Conservation (phyloP, 345 rosid genomes). For the Tarenaya hassleriana region DNA sequence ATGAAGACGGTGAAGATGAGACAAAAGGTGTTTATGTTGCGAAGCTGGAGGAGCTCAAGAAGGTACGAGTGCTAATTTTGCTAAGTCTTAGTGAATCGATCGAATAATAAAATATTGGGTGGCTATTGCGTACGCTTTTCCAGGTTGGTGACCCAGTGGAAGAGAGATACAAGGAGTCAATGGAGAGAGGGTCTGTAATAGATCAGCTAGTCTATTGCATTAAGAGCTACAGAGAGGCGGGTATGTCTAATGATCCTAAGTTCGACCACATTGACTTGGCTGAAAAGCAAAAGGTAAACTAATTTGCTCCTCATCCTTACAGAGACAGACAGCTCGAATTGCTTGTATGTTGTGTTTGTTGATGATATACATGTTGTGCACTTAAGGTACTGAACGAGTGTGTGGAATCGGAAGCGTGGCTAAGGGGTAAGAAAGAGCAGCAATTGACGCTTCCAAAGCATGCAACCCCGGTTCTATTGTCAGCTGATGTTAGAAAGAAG, state of each 20-base stretch:
- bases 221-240: constrained; percentile 70
- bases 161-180: constrained; percentile 51
- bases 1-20: constrained; percentile 99
- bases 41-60: constrained; percentile 91
- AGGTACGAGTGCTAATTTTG: constrained; percentile 48
- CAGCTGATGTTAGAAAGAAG: constrained; percentile 67
- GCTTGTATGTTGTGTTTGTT: too few relatives aligned
- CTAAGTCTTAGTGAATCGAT: too few relatives aligned
- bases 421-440: constrained; percentile 63
- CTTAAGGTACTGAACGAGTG: constrained; percentile 64
- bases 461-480: constrained; percentile 54
- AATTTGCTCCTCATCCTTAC: too few relatives aligned
- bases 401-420: constrained; percentile 69
- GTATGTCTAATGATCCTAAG: constrained; percentile 55
- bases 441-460: constrained; percentile 64
- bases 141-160: constrained; percentile 95
- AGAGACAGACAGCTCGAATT: too few relatives aligned
- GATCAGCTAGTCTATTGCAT: constrained; percentile 57
- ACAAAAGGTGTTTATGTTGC: constrained; percentile 93
- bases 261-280: constrained; percentile 75
- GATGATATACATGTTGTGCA: background rate
- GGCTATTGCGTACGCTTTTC: too few relatives aligned
- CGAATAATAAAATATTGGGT: too few relatives aligned
- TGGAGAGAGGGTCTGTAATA: constrained; percentile 54
- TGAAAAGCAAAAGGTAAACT: constrained; percentile 66